These are phyloP conservation scores for Solanum virginianum DNA, from an alignment of 257 asterid species.

Conservation along the genomic window DNA sequence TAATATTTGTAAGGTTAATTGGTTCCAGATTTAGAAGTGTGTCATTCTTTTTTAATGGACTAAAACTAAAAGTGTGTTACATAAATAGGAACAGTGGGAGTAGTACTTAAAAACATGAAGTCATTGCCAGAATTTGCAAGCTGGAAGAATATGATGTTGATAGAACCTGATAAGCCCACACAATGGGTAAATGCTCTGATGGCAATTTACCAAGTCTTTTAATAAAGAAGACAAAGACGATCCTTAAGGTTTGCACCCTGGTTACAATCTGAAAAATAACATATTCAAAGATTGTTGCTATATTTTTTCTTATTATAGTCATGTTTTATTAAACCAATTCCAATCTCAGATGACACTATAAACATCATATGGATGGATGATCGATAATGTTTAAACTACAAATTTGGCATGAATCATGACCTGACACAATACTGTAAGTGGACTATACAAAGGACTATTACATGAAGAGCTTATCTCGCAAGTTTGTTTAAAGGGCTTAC, in stretches of 20 bases:
- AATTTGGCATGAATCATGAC: background rate
- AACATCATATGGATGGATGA: background rate
- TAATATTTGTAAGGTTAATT: background rate
- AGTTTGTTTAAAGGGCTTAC: conserved; percentile 29
- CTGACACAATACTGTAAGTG: background rate
- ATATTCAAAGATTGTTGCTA: background rate
- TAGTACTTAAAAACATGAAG: background rate
- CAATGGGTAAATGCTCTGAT: background rate
- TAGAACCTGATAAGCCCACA: background rate
- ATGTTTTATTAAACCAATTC: background rate
- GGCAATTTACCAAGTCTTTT: background rate
- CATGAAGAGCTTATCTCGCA: background rate
- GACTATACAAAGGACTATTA: background rate
- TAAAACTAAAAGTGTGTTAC: background rate
- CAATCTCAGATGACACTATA: background rate
- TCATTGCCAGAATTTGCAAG: background rate
- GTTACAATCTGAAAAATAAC: background rate
- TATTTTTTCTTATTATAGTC: background rate
- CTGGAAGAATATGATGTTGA: background rate
- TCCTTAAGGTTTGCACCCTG: background rate
- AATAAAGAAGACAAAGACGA: background rate
- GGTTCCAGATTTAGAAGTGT: background rate
- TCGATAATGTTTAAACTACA: background rate
- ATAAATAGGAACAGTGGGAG: background rate
- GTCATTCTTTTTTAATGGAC: background rate